A percentile compares a stretch with the other conserved stretches of the same genome.
phyloP scores from a whole-genome alignment of 2,329 filamentous ascomycete species.

The Lasiodiplodia gonubiensis region DNA sequence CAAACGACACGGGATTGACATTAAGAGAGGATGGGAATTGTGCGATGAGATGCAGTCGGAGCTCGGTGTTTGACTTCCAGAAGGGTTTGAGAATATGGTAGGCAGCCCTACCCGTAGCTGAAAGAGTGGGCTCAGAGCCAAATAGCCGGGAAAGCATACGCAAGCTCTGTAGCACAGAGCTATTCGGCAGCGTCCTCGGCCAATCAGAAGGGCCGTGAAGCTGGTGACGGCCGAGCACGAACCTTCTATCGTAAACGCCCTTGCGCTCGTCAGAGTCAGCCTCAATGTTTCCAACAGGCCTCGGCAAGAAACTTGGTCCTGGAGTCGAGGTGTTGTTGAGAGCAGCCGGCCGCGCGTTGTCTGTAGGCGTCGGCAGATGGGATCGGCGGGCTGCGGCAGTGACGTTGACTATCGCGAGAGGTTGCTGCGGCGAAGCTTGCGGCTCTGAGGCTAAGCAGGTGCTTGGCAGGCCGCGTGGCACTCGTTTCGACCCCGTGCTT shows the following conservation, averaged over 20 bases:
- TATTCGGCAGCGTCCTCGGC: constrained; percentile 7
- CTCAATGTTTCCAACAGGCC: not conserved
- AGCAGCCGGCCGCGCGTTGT: not conserved
- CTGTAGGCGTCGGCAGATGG: not conserved
- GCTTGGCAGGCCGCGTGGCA: constrained; percentile 21
- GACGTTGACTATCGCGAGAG: not conserved
- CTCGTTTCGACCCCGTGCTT: not conserved
- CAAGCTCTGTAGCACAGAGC: constrained; percentile 20
- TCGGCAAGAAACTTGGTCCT: not conserved
- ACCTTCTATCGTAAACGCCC: not conserved
- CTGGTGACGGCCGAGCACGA: not conserved
- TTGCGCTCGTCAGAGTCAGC: not conserved
- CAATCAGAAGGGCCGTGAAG: not conserved
- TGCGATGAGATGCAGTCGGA: not conserved
- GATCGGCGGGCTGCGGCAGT: not conserved
- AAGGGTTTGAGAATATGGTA: not conserved
- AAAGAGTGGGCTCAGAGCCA: constrained; percentile 6
- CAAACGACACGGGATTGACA: not conserved
- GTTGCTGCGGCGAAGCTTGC: constrained; percentile 6
- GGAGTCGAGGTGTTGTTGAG: not conserved
- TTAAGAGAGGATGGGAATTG: not conserved
- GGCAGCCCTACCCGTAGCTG: constrained; percentile 3
- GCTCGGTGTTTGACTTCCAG: constrained; percentile 3
- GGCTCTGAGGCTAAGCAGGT: constrained; percentile 15
- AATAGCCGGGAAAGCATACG: constrained; percentile 10